These are phyloP conservation scores for Aphanomyces cochlioides DNA, from an alignment of 352 stramenopile genomes.

Conservation along the genomic window DNA sequence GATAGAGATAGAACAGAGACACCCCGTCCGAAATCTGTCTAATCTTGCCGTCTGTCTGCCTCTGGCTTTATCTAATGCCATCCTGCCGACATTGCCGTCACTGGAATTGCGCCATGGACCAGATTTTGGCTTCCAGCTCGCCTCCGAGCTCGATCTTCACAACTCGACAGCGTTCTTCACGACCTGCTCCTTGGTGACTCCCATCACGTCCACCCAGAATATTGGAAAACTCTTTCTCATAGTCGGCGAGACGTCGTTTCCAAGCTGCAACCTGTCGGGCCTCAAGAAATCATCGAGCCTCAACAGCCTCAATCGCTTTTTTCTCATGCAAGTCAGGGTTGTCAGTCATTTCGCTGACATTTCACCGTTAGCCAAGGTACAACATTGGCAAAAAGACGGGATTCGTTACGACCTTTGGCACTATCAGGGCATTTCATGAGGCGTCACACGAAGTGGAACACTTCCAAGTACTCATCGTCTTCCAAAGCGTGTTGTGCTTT, in stretches of 20 bases:
- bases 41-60: not conserved
- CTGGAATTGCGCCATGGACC: not conserved
- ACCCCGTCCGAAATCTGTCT: too few relatives aligned
- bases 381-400: not conserved
- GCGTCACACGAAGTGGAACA: slow-evolving; percentile 13
- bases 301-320: slow-evolving; percentile 18
- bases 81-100: not conserved
- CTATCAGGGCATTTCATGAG: not conserved
- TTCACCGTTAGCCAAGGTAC: not conserved
- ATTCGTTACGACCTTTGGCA: not conserved
- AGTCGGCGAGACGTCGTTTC: not conserved
- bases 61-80: not conserved
- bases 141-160: not conserved
- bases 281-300: slow-evolving; percentile 4
- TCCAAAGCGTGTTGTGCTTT: slow-evolving; percentile 9
- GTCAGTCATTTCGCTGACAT: slow-evolving; percentile 5
- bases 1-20: too few relatives aligned
- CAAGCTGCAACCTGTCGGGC: not conserved
- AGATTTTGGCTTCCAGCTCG: not conserved
- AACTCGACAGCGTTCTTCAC: not conserved
- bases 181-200: not conserved
- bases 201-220: not conserved
- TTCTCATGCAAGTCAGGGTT: not conserved
- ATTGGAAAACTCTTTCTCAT: not conserved
- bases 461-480: not conserved